These are phyloP conservation scores for Arabis alpina DNA, from an alignment of 345 rosid species.

Conservation along the genomic window DNA sequence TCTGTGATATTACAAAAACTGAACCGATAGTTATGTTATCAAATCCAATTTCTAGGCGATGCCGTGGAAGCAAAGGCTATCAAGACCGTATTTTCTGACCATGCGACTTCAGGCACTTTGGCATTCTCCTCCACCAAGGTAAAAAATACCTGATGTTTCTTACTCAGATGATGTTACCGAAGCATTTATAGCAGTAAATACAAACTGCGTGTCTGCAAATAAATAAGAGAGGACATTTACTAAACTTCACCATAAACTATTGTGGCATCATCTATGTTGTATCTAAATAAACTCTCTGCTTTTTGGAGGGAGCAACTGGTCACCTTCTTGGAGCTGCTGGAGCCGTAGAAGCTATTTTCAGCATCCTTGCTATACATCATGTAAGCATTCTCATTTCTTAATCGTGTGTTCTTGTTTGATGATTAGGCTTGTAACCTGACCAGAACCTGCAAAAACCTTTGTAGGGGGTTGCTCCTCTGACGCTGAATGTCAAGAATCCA, in stretches of 20 bases:
- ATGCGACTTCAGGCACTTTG: conserved; percentile 77
- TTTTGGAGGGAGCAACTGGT: conserved; percentile 80
- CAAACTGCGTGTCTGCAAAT: conserved; percentile 5
- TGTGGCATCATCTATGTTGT: background rate
- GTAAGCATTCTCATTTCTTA: conserved; percentile 48
- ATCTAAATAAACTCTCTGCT: background rate
- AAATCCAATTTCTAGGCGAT: conserved; percentile 63
- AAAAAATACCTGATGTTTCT: conserved; percentile 7
- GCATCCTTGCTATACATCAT: conserved; percentile 70
- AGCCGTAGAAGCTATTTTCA: conserved; percentile 88
- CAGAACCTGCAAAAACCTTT: conserved; percentile 14
- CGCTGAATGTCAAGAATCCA: conserved; percentile 74
- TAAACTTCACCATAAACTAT: background rate
- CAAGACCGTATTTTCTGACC: conserved; percentile 68
- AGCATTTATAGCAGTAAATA: conserved; percentile 8
- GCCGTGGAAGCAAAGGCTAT: conserved; percentile 85
- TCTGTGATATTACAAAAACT: conserved; percentile 10
- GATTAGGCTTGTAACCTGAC: conserved; percentile 1
- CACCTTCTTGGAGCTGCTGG: conserved; percentile 99
- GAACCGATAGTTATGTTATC: background rate
- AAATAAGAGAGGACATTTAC: background rate
- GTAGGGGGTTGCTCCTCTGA: conserved; percentile 89
- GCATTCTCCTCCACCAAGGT: conserved; percentile 98
- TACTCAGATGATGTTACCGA: background rate
- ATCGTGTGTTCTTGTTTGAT: conserved; percentile 6